Evolutionary conservation across 1,139 yeast genomes (phyloP).

Genomic region (Scheffersomyces quercinus): DNA sequence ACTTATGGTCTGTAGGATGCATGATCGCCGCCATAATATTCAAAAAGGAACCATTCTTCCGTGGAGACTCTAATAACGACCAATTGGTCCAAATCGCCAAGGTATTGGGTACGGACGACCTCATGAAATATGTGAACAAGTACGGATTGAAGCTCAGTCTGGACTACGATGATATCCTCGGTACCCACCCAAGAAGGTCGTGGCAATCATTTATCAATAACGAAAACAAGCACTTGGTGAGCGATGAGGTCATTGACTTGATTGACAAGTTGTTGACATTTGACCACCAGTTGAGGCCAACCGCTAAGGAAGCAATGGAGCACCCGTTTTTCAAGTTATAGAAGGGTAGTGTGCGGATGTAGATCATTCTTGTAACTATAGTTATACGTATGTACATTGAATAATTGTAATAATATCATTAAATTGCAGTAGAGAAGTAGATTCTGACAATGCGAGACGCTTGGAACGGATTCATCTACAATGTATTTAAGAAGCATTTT

Average conservation of each 20-base stretch:
- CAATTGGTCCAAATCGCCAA: slow-evolving; percentile 78
- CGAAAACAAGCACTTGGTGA: slow-evolving; percentile 53
- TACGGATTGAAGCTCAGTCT: slow-evolving; percentile 61
- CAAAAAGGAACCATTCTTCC: slow-evolving; percentile 75
- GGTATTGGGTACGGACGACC: slow-evolving; percentile 71
- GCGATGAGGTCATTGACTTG: slow-evolving; percentile 64
- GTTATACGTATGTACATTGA: too few relatives aligned
- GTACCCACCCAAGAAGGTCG: slow-evolving; percentile 65
- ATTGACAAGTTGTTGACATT: slow-evolving; percentile 66
- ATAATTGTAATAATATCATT: too few relatives aligned
- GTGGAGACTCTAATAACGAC: slow-evolving; percentile 77
- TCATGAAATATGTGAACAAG: slow-evolving; percentile 59
- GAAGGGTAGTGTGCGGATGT: not conserved
- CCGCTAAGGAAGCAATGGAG: slow-evolving; percentile 73
- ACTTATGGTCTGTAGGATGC: slow-evolving; percentile 82
- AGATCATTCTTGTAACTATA: not conserved
- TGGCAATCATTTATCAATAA: slow-evolving; percentile 62
- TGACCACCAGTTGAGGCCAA: slow-evolving; percentile 73
- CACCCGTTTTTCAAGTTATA: slow-evolving; percentile 53
- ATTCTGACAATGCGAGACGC: too few relatives aligned
- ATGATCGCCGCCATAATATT: slow-evolving; percentile 77
- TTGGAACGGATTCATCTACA: too few relatives aligned
- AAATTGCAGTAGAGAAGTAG: too few relatives aligned
- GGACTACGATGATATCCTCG: slow-evolving; percentile 69
- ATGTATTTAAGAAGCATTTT: too few relatives aligned